Percentiles rank a stretch among this genome's conserved stretches.
Conservation (phyloP, 208 protist genomes). For the Vickermania ingenoplastis region DNA sequence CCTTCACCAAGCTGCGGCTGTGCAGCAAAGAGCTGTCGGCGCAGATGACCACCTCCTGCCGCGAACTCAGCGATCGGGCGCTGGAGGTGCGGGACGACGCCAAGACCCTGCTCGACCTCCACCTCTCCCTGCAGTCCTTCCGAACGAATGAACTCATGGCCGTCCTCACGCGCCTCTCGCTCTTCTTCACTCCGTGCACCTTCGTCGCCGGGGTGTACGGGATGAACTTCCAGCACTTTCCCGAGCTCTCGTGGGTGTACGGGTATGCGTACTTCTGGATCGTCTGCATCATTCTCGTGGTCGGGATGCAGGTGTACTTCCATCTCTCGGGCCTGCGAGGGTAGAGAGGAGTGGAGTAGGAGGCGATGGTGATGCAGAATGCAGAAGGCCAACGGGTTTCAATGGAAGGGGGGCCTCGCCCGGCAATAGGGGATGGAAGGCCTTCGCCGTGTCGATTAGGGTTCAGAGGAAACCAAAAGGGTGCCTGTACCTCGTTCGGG, state of each 20-base stretch:
- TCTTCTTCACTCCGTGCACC: conserved; percentile 80
- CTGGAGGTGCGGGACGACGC: conserved; percentile 77
- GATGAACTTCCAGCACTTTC: conserved; percentile 85
- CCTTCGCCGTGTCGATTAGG: no score
- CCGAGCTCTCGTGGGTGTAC: conserved; percentile 60
- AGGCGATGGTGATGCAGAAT: not conserved
- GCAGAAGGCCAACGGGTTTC: not conserved
- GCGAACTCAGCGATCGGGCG: conserved; percentile 60
- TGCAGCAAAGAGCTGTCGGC: conserved; percentile 62
- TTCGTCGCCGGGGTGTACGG: conserved; percentile 86
- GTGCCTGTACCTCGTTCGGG: not conserved
- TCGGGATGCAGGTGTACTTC: conserved; percentile 57
- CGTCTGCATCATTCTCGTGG: conserved; percentile 34
- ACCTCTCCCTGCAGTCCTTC: conserved; percentile 75
- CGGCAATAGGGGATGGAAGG: no score
- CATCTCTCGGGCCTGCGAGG: conserved; percentile 8
- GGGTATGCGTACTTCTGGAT: conserved; percentile 69
- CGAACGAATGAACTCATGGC: conserved; percentile 85
- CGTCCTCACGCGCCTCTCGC: conserved; percentile 75
- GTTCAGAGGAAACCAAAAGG: no score
- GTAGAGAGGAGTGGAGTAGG: not conserved
- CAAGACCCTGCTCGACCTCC: conserved; percentile 72
- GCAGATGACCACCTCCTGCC: conserved; percentile 66
- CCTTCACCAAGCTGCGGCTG: conserved; percentile 67
- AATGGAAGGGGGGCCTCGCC: no score